Base-by-base conservation (phyloP, 306 rosid genomes). In the Vigna radiata region DNA sequence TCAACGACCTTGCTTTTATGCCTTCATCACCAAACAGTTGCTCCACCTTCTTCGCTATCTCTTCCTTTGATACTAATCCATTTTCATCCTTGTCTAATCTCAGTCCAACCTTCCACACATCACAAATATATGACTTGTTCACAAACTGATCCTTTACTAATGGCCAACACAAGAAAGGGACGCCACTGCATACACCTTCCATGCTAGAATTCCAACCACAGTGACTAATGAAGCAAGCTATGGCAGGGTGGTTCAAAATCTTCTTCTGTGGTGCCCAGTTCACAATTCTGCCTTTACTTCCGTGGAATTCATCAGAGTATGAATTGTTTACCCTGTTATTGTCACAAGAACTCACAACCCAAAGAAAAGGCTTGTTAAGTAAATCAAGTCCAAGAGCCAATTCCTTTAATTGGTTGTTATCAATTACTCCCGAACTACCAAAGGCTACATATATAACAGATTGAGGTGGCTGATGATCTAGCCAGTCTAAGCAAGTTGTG, bases 171-270 rank as follows among this genome's bases (percentile, higher is more conserved):
- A 85, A 65, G 77, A 82, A 85, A 58, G 86, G 89, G 3, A 79
- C 46, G 0, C 70, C 78, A 44, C 19, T 12, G 29, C 41, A 85
- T 54, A 70, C 55, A 58, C 84, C 84, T 71, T 85, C 88, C 11
- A 79, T 41, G 0, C 72, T 59, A 25, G 86, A 85, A 27, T 79
- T 85, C 86, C 86, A 85, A 36, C 86, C 86, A 52, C 86, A 85
- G 4, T 85, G 88, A 14, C 77, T 75, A 36, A 85, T 7, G 54
- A 85, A 85, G 50, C 82, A 85, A 71, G 84, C 74, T 41, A 85
- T 50, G 4, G 80, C 56, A 64, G 67, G 46, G 56, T 77, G 74
- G 46, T 39, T 66, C 46, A 77, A 11, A 23, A 77, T 77, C 67
- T 76, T 82, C 21, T 53, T 71, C 8, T 85, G 88, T 6, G 86